Base-by-base conservation (phyloP, 2,329 filamentous ascomycete species). In the Sporothrix curviconia region DNA sequence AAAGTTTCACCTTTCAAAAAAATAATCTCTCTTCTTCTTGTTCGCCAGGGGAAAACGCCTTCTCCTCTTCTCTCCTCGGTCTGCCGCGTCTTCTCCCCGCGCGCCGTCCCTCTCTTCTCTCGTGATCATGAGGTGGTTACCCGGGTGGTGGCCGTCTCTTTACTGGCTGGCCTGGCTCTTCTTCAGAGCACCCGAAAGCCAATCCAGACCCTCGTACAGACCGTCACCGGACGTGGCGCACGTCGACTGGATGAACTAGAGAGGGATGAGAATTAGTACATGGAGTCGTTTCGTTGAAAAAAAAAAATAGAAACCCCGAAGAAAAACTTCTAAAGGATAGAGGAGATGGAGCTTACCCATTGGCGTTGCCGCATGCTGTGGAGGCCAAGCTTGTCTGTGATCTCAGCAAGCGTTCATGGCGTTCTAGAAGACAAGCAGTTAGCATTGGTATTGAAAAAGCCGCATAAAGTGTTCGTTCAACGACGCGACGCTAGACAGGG, bases 391-490 rank as follows among this genome's bases (percentile, higher is more conserved):
- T 97, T 96, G 81, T 99, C 92, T 76, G 94, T 99, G 77, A 99
- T 97, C 82, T 99, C 94, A 72, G 94, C 92, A 71, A n/a, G 94
- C 92, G 79, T 95, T 96, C 94, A 97, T 97, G 77, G 94, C 94
- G 74, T 97, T 97, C 92, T 96, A 59, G 22, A 25, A n/a, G 4
- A 32, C 15, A 19, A 15, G 11, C 14, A 28, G 55, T 55, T 54
- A 56, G 58, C 24, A 42, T 32, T 39, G 19, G 37, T 14, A 40
- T n/a, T 15, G 9, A 37, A 30, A 28, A 39, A 19, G 34, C 37
- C 30, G 17, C 30, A 22, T 22, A 14, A 56, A 24, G 19, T 22
- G 40, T n/a, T n/a, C n/a, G n/a, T n/a, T n/a, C n/a, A n/a, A n/a
- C n/a, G n/a, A n/a, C n/a, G n/a, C n/a, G n/a, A n/a, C n/a, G n/a